Percentiles rank a stretch among this genome's conserved stretches.
phyloP scores from a whole-genome alignment of 495 filamentous ascomycete genomes.

The Apiosordaria backusii region DNA sequence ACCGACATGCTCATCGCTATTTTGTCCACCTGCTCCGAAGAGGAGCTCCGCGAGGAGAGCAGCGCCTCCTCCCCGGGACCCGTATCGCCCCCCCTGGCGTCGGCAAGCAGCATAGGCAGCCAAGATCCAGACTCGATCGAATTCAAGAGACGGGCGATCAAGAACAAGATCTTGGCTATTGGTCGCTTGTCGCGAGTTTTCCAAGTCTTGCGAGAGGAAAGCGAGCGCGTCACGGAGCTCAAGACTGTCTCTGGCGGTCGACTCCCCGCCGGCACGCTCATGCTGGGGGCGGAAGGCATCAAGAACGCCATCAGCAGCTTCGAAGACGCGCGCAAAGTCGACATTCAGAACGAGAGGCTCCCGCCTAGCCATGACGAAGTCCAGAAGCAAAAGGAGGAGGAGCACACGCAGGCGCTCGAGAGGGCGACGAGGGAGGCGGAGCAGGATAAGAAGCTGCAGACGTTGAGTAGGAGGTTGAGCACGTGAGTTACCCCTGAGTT shows the following conservation, averaged over 20 bases:
- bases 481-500: conserved; percentile 65
- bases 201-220: conserved; percentile 96
- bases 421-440: conserved; percentile 81
- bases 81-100: conserved; percentile 61
- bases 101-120: conserved; percentile 32
- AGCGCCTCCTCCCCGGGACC: conserved; percentile 57
- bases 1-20: conserved; percentile 99
- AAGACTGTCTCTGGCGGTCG: conserved; percentile 94
- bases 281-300: conserved; percentile 97
- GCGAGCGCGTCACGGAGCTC: conserved; percentile 91
- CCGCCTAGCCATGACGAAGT: conserved; percentile 94
- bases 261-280: conserved; percentile 90
- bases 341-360: conserved; percentile 91
- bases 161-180: conserved; percentile 99
- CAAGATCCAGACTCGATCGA: conserved; percentile 79
- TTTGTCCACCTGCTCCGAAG: conserved; percentile 94
- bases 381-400: conserved; percentile 69
- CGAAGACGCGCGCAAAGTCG: conserved; percentile 96
- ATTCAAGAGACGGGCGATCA: conserved; percentile 91
- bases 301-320: conserved; percentile 98
- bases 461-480: conserved; percentile 85
- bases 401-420: conserved; percentile 76
- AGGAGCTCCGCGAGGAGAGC: conserved; percentile 81
- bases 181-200: conserved; percentile 95
- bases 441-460: conserved; percentile 80